phyloP scores from a whole-genome alignment of 2,329 filamentous ascomycete genomes.

The Amauroascus niger region DNA sequence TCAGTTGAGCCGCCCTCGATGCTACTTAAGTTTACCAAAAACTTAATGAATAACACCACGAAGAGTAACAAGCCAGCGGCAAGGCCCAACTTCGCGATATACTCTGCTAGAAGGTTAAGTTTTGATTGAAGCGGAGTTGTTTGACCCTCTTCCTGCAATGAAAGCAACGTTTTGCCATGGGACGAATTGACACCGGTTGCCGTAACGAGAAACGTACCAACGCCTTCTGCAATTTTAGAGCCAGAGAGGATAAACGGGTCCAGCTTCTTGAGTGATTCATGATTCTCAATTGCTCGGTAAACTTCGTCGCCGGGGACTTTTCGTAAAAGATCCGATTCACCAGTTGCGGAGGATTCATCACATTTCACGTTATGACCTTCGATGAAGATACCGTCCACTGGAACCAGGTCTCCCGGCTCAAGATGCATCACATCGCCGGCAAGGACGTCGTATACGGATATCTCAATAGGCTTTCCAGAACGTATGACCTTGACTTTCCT shows the following conservation, averaged over 20 bases:
- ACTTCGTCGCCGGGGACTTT: conserved; percentile 58
- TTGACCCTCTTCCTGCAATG: conserved; percentile 63
- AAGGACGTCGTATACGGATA: conserved; percentile 60
- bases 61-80: conserved; percentile 66
- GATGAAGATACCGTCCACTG: conserved; percentile 62
- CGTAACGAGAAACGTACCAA: conserved; percentile 66
- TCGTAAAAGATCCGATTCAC: conserved; percentile 62
- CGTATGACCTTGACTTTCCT: conserved; percentile 63
- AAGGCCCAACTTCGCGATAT: conserved; percentile 67
- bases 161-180: conserved; percentile 69
- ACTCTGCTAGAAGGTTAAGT: conserved; percentile 65
- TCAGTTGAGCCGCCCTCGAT: conserved; percentile 14
- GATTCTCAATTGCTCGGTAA: conserved; percentile 52
- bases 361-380: conserved; percentile 57
- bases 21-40: conserved; percentile 36
- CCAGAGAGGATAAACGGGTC: conserved; percentile 77
- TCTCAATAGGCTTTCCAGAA: conserved; percentile 60
- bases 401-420: conserved; percentile 63
- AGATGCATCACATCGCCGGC: conserved; percentile 65
- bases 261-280: conserved; percentile 52
- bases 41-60: conserved; percentile 68
- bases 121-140: conserved; percentile 71
- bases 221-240: conserved; percentile 64
- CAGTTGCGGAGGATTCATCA: conserved; percentile 67
- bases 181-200: conserved; percentile 64